Conservation (phyloP, 805 yeast species). For the Wickerhamiella parazyma region DNA sequence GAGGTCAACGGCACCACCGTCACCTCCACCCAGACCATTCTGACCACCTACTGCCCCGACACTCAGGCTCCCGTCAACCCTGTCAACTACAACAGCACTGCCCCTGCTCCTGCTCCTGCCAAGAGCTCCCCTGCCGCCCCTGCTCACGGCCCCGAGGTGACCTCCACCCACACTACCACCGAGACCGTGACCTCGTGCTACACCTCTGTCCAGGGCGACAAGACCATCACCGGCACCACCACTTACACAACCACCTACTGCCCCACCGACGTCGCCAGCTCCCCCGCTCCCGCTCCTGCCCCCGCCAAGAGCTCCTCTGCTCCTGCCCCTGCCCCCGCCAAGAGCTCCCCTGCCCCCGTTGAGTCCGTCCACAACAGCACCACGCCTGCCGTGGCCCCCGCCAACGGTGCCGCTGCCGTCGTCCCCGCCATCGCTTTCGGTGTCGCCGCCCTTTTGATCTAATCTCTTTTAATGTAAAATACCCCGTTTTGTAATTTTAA, state of each 20-base stretch:
- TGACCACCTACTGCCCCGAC: slow-evolving; percentile 8
- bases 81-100: not conserved
- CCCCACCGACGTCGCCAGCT: not conserved
- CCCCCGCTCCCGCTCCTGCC: not conserved
- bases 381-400: slow-evolving; percentile 3
- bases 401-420: slow-evolving; percentile 8
- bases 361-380: not conserved
- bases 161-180: slow-evolving; percentile 1
- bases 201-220: slow-evolving; percentile 3
- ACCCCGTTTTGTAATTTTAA: not conserved
- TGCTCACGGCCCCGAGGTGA: no score
- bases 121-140: not conserved
- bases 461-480: not conserved
- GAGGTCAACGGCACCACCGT: slow-evolving; percentile 3
- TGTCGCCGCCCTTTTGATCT: slow-evolving; percentile 9
- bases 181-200: slow-evolving; percentile 7
- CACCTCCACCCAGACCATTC: slow-evolving; percentile 3
- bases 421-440: slow-evolving; percentile 9
- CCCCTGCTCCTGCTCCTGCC: not conserved
- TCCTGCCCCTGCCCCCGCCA: not conserved
- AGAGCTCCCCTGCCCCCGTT: not conserved
- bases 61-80: not conserved
- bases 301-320: not conserved
- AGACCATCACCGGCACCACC: slow-evolving; percentile 3
- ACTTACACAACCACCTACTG: slow-evolving; percentile 7